These are phyloP conservation scores for Blastocystis sp. DNA, from an alignment of 352 stramenopile genomes.

Conservation along the genomic window DNA sequence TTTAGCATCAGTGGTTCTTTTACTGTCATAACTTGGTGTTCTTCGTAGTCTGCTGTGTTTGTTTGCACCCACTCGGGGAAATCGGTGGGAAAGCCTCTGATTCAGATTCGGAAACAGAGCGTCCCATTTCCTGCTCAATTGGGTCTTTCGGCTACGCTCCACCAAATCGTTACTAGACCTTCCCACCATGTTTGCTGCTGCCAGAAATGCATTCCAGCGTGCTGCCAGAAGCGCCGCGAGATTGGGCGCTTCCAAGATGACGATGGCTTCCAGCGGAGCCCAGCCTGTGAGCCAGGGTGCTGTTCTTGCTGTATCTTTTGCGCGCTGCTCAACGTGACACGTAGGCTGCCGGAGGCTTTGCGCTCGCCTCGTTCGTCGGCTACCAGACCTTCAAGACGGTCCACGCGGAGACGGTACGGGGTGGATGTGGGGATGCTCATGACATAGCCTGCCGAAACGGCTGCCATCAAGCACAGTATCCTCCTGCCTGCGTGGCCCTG, in stretches of 20 bases:
- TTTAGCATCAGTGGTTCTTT: neutral
- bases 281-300: neutral
- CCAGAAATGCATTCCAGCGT: constrained; percentile 60
- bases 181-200: constrained; percentile 44
- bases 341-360: constrained; percentile 45
- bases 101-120: neutral
- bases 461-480: constrained; percentile 11
- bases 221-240: neutral
- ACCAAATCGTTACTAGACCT: neutral
- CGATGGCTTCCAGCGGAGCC: constrained; percentile 17
- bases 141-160: neutral
- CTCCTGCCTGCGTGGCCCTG: too few relatives aligned
- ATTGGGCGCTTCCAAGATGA: neutral
- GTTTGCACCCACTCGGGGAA: neutral
- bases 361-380: constrained; percentile 33
- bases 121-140: neutral
- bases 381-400: constrained; percentile 58
- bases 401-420: constrained; percentile 19
- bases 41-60: neutral
- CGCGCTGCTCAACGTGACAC: neutral
- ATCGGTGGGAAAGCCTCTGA: neutral
- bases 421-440: neutral
- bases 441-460: constrained; percentile 22
- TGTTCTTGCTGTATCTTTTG: constrained; percentile 16
- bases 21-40: neutral